phyloP scores from a whole-genome alignment of 306 rosid species.

The Lathyrus oleraceus region DNA sequence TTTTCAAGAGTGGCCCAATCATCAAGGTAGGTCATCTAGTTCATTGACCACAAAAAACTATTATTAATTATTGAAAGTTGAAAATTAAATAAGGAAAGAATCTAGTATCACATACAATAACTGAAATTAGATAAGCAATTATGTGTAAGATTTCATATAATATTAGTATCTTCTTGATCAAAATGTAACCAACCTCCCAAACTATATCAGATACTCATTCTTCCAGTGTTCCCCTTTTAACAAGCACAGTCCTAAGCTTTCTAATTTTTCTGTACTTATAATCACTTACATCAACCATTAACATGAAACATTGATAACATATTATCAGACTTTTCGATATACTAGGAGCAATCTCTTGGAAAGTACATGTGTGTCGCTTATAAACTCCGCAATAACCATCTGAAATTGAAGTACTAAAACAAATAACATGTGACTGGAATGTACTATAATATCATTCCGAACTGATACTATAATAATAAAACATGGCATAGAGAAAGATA shows the following conservation, averaged over 20 bases:
- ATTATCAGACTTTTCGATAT: slow-evolving; percentile 24
- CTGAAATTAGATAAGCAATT: slow-evolving; percentile 22
- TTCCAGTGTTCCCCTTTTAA: slow-evolving; percentile 16
- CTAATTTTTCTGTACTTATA: background rate
- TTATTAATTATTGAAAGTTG: slow-evolving; percentile 23
- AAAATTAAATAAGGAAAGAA: slow-evolving; percentile 29
- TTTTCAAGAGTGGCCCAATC: slow-evolving; percentile 83
- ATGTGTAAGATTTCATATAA: slow-evolving; percentile 23
- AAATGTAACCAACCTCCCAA: slow-evolving; percentile 20
- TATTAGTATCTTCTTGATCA: slow-evolving; percentile 6
- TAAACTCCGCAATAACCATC: slow-evolving; percentile 22
- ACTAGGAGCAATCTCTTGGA: slow-evolving; percentile 17
- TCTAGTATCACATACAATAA: slow-evolving; percentile 18
- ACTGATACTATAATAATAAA: slow-evolving; percentile 6
- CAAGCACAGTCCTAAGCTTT: slow-evolving; percentile 1
- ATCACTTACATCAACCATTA: slow-evolving; percentile 16
- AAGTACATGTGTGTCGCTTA: slow-evolving; percentile 6
- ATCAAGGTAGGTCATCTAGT: slow-evolving; percentile 80
- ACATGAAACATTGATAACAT: slow-evolving; percentile 22
- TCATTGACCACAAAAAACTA: slow-evolving; percentile 39
- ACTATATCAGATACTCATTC: slow-evolving; percentile 25
- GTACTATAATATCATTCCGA: background rate
- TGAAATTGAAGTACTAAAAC: background rate
- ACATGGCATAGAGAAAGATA: slow-evolving; percentile 8
- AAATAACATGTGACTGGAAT: background rate